These are phyloP conservation scores for Phialemonium atrogriseum DNA, from an alignment of 2,329 filamentous ascomycete genomes.

Conservation along the genomic window DNA sequence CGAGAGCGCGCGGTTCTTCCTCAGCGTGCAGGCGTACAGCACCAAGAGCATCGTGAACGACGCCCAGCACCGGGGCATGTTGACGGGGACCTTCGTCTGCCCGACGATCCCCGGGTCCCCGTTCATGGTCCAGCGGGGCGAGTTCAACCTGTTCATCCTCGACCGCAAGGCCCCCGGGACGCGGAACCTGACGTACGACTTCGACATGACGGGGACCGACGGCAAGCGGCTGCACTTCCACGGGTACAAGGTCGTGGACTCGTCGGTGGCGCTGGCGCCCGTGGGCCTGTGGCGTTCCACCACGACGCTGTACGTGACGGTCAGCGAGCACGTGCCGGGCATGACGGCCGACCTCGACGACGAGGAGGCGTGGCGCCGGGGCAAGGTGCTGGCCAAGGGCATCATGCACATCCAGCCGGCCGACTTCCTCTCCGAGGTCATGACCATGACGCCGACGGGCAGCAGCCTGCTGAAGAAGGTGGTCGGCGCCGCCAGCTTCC, in stretches of 20 bases:
- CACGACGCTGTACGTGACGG: conserved; percentile 53
- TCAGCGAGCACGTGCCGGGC: conserved; percentile 31
- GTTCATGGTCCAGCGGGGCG: conserved; percentile 50
- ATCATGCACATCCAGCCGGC: conserved; percentile 46
- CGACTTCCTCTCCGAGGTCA: conserved; percentile 47
- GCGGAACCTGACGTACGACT: conserved; percentile 52
- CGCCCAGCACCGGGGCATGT: conserved; percentile 39
- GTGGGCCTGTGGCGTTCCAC: conserved; percentile 53
- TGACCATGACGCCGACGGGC: conserved; percentile 44
- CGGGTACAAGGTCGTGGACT: conserved; percentile 55
- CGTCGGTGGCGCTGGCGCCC: conserved; percentile 48
- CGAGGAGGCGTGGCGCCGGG: conserved; percentile 31
- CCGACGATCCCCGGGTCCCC: conserved; percentile 46
- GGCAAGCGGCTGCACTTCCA: conserved; percentile 48
- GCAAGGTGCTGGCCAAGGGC: conserved; percentile 45
- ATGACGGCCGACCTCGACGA: conserved; percentile 17
- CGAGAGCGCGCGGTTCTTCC: conserved; percentile 49
- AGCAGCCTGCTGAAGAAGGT: conserved; percentile 34
- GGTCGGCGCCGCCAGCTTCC: conserved; percentile 38
- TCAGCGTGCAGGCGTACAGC: conserved; percentile 49
- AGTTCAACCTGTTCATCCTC: conserved; percentile 47
- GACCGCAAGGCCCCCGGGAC: conserved; percentile 47
- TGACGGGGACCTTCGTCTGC: conserved; percentile 53
- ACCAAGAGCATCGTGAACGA: conserved; percentile 37
- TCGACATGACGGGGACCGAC: conserved; percentile 48